Evolutionary conservation across 1,284 basidiomycete species (phyloP), one percentile per base, ranked within the genome.

Genomic region (Agroathelia rolfsii): DNA sequence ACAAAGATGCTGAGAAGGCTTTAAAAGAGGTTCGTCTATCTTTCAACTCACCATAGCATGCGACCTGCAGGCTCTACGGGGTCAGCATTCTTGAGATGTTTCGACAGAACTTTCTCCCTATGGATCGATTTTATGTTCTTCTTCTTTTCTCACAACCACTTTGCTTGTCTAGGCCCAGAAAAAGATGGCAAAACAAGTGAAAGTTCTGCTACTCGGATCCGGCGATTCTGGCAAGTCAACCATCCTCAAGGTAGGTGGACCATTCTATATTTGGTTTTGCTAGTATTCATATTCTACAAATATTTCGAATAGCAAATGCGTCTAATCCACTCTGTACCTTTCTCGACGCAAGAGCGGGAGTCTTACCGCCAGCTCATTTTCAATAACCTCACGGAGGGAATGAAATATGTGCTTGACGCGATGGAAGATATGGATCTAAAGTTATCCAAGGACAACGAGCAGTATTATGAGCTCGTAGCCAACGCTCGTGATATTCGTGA

Each of bases 181-280:
- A 21, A 79, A 69, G 52, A 46, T 85, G 62, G 64, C 72, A 26
- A 54, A 62, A 38, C 84, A 89, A 50, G 82, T 90, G 60, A 90
- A 92, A 71, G 79, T 87, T n/a, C 65, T 95, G 34, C 66, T 96
- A 16, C 69, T 95, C 18, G 92, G 92, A 22, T 92, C 92, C 26
- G 92, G 92, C 22, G 92, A 94, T 51, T 87, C 82, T 19, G 92
- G 92, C 27, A 96, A 96, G 59, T 89, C 85, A 8, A 95, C 92
- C 4, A 69, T 92, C 45, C 70, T 92, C 52, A 90, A 90, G 65
- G 82, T 81, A 36, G 24, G 61, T 44, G n/a, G n/a, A n/a, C n/a
- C n/a, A n/a, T n/a, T n/a, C n/a, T n/a, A n/a, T n/a, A n/a, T n/a
- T n/a, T n/a, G n/a, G n/a, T n/a, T n/a, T n/a, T n/a, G n/a, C n/a